Evolutionary conservation across 768 basidiomycete species (phyloP).

Genomic region (Boletus speciosus): DNA sequence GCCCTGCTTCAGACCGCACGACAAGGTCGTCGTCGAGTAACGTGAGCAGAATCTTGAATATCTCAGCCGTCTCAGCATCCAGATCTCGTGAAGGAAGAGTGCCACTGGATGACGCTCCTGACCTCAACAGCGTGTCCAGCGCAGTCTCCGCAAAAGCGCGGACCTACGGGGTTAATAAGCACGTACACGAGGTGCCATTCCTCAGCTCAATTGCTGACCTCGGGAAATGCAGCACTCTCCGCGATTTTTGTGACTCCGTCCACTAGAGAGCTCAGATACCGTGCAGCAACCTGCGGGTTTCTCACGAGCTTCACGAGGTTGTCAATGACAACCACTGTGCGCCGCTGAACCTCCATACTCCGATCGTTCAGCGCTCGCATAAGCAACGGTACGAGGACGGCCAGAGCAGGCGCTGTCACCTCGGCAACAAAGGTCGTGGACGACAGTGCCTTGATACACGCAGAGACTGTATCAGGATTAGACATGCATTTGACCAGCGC

Average conservation of each 20-base stretch:
- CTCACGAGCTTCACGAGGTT: conserved; percentile 98
- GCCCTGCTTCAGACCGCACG: conserved; percentile 38
- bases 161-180: conserved; percentile 45
- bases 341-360: conserved; percentile 93
- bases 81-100: conserved; percentile 73
- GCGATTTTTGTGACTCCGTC: conserved; percentile 91
- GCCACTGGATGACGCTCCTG: conserved; percentile 77
- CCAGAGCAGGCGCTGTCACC: conserved; percentile 93
- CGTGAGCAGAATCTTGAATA: conserved; percentile 53
- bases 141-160: conserved; percentile 90
- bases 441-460: conserved; percentile 92
- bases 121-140: conserved; percentile 71
- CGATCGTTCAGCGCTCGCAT: conserved; percentile 90
- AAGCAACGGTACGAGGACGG: conserved; percentile 90
- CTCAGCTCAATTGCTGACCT: conserved; percentile 45
- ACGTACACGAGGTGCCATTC: conserved; percentile 7
- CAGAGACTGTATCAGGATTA: conserved; percentile 80
- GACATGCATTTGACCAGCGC: conserved; percentile 93
- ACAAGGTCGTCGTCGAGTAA: conserved; percentile 51
- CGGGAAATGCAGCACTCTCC: conserved; percentile 90
- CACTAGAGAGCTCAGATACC: conserved; percentile 81
- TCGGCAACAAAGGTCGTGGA: conserved; percentile 96
- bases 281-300: conserved; percentile 83
- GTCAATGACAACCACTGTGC: conserved; percentile 91
- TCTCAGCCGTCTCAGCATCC: conserved; percentile 55